Evolutionary conservation across 352 stramenopile species (phyloP), one percentile per base, ranked within the genome.

Genomic region (Aphanomyces cochlioides): DNA sequence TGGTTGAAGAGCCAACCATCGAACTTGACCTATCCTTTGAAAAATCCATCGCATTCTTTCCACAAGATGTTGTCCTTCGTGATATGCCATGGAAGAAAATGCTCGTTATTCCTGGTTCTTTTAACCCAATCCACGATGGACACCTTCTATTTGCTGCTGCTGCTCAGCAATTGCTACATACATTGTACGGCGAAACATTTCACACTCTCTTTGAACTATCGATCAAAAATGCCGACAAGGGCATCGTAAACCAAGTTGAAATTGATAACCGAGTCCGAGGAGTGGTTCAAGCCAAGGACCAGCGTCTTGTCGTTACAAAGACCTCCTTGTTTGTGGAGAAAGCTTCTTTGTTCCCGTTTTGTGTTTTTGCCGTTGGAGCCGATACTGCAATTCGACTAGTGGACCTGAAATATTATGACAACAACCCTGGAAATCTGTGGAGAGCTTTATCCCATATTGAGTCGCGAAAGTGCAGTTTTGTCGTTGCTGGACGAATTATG

Each of bases 371-470:
- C 13, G 86, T 98, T 67, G 92, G 92, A 36, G 92, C 88, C 7
- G 92, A 98, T 56, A 98, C 92, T 7, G 85, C 88, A 7, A 74
- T 91, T 45, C 84, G 92, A 6, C 78, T 98, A 28, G 77, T 97
- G 10, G 83, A 97, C 76, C 85, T 89, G 40, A 97, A 96, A 64
- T 97, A 97, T 69, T 97, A 97, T 65, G 80, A 74, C 37, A 81
- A 84, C 69, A 78, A 92, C 64, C 75, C 83, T 64, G 75, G 84
- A 60, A 79, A 85, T 59, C 95, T 97, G 82, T 76, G 88, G 36
- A 66, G 90, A 57, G 79, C 86, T 2, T 66, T 98, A 60, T 70
- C 89, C 21, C 68, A 84, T 36, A 91, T 98, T 41, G 74, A 74
- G 1, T 71, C 76, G 28, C 74, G 79, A 12, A 77, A 78, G 7